Conservation (phyloP, 371 early-diverging fungal species). For the Smittium culicis region DNA sequence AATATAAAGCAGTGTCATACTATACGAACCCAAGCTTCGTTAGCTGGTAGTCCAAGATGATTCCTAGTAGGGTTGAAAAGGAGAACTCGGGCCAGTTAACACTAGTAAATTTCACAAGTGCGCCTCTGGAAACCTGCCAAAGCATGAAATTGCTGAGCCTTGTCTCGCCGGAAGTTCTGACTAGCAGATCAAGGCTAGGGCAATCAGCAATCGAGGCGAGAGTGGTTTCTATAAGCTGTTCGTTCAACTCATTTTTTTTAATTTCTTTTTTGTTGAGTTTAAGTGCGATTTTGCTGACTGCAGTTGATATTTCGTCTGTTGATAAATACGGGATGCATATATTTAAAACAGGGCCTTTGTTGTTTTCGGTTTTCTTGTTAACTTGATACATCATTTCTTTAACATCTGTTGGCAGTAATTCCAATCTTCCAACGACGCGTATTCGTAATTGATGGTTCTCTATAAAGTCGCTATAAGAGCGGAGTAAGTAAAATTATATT, state of each 20-base stretch:
- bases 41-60: conserved; percentile 67
- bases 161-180: conserved; percentile 94
- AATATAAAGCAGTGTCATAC: no score
- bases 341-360: conserved; percentile 62
- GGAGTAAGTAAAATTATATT: no score
- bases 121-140: conserved; percentile 68
- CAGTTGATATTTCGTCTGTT: conserved; percentile 75
- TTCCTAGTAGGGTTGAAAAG: conserved; percentile 66
- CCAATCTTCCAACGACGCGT: conserved; percentile 67
- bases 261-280: conserved; percentile 51
- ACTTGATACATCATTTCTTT: conserved; percentile 42
- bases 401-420: conserved; percentile 53
- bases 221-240: background rate
- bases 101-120: conserved; percentile 72
- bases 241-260: conserved; percentile 44
- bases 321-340: conserved; percentile 94
- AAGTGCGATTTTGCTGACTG: conserved; percentile 38
- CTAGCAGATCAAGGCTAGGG: conserved; percentile 80
- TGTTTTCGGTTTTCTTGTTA: conserved; percentile 49
- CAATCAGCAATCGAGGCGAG: conserved; percentile 33
- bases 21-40: conserved; percentile 1
- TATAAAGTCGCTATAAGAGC: conserved; percentile 65
- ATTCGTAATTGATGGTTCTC: conserved; percentile 58
- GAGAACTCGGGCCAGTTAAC: conserved; percentile 92
- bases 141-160: conserved; percentile 95